Percentiles rank a stretch among this genome's conserved stretches.
Evolutionary conservation across 495 filamentous ascomycete species (phyloP).

Genomic region (Penicillium tannophilum): DNA sequence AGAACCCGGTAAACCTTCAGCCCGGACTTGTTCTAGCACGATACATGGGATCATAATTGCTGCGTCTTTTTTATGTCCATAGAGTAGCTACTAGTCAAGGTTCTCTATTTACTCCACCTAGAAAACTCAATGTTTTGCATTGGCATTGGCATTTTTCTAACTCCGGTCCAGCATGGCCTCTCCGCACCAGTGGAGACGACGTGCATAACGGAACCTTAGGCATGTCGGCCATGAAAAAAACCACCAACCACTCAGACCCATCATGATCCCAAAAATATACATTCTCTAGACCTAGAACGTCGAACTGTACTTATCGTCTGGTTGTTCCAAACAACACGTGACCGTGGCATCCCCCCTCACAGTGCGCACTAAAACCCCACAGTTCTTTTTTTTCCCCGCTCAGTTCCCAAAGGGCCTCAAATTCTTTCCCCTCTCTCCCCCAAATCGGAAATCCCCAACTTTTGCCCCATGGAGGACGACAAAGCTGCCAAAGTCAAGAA

Average conservation of each 20-base stretch:
- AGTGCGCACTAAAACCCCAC: slow-evolving; percentile 35
- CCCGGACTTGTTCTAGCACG: no score
- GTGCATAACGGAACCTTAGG: background rate
- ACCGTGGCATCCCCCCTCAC: slow-evolving; percentile 29
- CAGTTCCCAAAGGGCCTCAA: slow-evolving; percentile 23
- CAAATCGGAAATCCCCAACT: slow-evolving; percentile 38
- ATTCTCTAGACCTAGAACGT: background rate
- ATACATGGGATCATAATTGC: no score
- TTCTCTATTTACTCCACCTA: background rate
- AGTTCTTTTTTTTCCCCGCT: slow-evolving; percentile 40
- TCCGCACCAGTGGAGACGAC: slow-evolving; percentile 20
- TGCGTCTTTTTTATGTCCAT: background rate
- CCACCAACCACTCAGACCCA: background rate
- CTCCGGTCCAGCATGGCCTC: slow-evolving; percentile 9
- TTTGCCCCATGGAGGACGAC: slow-evolving; percentile 43
- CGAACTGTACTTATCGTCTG: no score
- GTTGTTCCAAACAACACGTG: slow-evolving; percentile 29
- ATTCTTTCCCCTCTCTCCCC: slow-evolving; percentile 35
- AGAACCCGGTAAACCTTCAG: background rate
- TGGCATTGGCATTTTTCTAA: background rate
- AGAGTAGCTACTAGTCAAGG: background rate
- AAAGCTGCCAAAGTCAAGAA: slow-evolving; percentile 47
- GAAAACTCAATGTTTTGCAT: background rate
- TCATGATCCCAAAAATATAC: background rate
- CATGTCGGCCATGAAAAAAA: background rate